Evolutionary conservation across 2,329 filamentous ascomycete genomes (phyloP), one percentile per base, ranked within the genome.

Genomic region (Monilinia fructicola): DNA sequence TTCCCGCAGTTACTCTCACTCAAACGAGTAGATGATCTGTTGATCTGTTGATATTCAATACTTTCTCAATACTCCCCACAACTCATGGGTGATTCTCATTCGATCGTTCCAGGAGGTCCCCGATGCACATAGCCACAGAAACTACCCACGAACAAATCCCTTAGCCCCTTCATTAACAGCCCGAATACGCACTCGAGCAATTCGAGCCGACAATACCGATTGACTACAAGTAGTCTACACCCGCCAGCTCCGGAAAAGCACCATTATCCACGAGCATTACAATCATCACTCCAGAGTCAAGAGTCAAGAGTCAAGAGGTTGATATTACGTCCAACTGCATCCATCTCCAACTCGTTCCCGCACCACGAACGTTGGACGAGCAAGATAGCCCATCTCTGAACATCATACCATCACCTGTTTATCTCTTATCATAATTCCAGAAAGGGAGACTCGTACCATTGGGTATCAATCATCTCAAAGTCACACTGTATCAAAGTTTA

Each of bases 381-480:
- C 10, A 10, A 18, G 18, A 59, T 9, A 10, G 5, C n/a, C 40
- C 18, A 23, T 7, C n/a, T 35, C 21, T 35, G 14, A 21, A 31
- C 35, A 48, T 60, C 56, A 60, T 18, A 38, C 21, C 38, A 50
- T 60, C 44, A 50, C 44, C 28, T 60, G 44, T 60, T 23, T 35
- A 23, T 42, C 31, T 10, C 21, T 60, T 26, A 50, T 60, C 58
- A 14, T 7, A 38, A 50, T 9, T 31, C 58, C 50, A 60, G 44
- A 14, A 21, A 23, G 18, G 40, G 31, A 50, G 31, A 12, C 21
- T 38, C 28, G 28, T 50, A 50, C 31, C 28, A 60, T 50, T 60
- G 58, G 58, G 58, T 50, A 60, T 60, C 58, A 38, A 38, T 50
- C 28, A 46, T 60, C 38, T 60, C 58, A 38, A 23, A 60, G 28